Evolutionary conservation across 1,284 basidiomycete species (phyloP).

Genomic region (Somion occarium): DNA sequence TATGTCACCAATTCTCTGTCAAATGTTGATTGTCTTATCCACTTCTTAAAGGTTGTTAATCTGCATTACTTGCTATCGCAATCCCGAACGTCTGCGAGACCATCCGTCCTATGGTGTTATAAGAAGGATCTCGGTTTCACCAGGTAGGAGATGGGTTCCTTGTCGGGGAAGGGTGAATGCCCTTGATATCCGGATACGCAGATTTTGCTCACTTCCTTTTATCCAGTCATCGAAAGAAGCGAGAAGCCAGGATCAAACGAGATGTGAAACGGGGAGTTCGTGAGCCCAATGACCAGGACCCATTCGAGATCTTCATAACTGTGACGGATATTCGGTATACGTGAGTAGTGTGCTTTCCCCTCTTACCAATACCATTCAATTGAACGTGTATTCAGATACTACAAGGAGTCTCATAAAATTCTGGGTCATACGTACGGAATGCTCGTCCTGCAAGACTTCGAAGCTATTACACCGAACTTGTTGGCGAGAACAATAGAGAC

Average conservation of each 20-base stretch:
- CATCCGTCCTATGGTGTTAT: conserved; percentile 95
- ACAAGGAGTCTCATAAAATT: conserved; percentile 95
- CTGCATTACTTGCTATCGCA: conserved; percentile 93
- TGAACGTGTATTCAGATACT: conserved; percentile 44
- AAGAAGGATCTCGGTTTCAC: conserved; percentile 96
- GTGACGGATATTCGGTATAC: conserved; percentile 99
- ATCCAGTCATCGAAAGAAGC: conserved; percentile 89
- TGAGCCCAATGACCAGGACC: conserved; percentile 93
- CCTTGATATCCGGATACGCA: background rate
- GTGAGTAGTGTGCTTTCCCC: conserved; percentile 37
- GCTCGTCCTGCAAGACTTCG: conserved; percentile 97
- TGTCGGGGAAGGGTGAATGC: background rate
- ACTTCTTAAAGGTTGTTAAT: conserved; percentile 76
- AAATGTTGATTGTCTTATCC: conserved; percentile 4
- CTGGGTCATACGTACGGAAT: conserved; percentile 98
- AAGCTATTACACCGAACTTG: conserved; percentile 96
- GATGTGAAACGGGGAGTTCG: conserved; percentile 92
- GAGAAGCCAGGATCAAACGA: conserved; percentile 91
- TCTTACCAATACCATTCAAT: background rate
- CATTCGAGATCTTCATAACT: conserved; percentile 97
- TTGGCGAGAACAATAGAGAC: conserved; percentile 98
- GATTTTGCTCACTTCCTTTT: background rate
- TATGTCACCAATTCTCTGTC: conserved; percentile 24
- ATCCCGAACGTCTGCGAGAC: conserved; percentile 83
- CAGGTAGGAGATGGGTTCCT: conserved; percentile 45